A percentile compares a stretch with the other conserved stretches of the same genome.
These are phyloP conservation scores for Zopfochytrium polystomum DNA, from an alignment of 371 early-diverging fungal genomes.

Conservation along the genomic window DNA sequence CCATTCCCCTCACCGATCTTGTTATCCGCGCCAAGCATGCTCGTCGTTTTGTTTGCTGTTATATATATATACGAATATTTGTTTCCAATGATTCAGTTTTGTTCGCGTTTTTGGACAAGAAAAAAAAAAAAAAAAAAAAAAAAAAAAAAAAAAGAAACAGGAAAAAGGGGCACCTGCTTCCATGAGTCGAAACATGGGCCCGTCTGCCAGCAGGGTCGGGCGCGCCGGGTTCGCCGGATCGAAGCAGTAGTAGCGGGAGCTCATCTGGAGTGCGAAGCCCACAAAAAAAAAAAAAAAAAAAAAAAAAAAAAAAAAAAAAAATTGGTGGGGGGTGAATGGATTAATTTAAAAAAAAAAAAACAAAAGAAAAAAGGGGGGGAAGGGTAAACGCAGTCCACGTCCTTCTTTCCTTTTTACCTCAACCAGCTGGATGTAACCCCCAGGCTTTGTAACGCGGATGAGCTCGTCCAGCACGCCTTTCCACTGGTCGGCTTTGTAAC, in stretches of 20 bases:
- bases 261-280: neutral
- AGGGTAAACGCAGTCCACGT: neutral
- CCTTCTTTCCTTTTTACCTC: too few species aligned
- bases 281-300: neutral
- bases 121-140: too few species aligned
- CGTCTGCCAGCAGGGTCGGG: too few species aligned
- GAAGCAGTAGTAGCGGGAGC: neutral
- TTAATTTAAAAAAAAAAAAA: neutral
- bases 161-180: too few species aligned
- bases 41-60: too few species aligned
- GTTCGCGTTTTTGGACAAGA: too few species aligned
- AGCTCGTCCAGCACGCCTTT: slow-evolving; percentile 36
- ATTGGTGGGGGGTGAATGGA: neutral
- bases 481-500: slow-evolving; percentile 49
- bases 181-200: too few species aligned
- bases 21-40: too few species aligned
- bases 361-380: neutral
- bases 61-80: too few species aligned
- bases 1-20: neutral
- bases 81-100: neutral
- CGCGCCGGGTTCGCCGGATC: neutral
- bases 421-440: slow-evolving; percentile 50
- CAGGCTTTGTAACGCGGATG: slow-evolving; percentile 45
- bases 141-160: too few species aligned
- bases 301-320: neutral